phyloP scores from a whole-genome alignment of 805 yeast genomes.

The Hanseniaspora clermontiae region DNA sequence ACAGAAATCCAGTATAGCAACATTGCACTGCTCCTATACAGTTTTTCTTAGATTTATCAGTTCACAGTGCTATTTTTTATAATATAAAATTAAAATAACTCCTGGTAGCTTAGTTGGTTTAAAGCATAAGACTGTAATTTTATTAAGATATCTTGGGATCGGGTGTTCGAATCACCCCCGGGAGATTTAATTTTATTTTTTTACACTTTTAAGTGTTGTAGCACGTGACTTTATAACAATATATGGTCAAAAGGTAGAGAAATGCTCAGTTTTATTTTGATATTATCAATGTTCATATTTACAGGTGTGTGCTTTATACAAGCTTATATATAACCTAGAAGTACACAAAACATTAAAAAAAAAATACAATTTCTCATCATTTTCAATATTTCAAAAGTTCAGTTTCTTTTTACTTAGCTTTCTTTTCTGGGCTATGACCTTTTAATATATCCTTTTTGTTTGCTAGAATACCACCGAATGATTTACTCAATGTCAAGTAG shows the following conservation, averaged over 20 bases:
- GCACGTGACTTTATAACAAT: not conserved
- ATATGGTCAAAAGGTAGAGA: too few species aligned
- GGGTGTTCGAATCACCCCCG: constrained; percentile 15
- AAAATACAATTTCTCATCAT: too few species aligned
- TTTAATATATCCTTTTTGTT: not conserved
- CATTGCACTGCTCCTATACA: too few species aligned
- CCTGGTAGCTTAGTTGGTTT: constrained; percentile 14
- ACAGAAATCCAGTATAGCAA: too few species aligned
- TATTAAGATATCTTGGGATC: constrained; percentile 13
- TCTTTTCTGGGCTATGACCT: constrained; percentile 8
- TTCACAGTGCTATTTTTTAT: not conserved
- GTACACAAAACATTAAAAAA: not conserved
- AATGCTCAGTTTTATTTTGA: not conserved
- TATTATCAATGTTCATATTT: not conserved
- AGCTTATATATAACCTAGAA: not conserved
- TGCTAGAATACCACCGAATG: constrained; percentile 5
- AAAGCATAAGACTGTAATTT: constrained; percentile 14
- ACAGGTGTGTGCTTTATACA: not conserved
- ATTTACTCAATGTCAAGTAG: constrained; percentile 2
- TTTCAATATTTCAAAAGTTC: too few species aligned
- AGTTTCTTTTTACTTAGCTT: not conserved
- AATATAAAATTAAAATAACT: not conserved
- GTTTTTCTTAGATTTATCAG: not conserved
- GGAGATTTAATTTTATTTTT: constrained; percentile 11
- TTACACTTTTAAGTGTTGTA: not conserved